Percentiles rank a stretch among this genome's conserved stretches.
Evolutionary conservation across 768 basidiomycete species (phyloP).

Genomic region (Lanmaoa pseudosensibilis): DNA sequence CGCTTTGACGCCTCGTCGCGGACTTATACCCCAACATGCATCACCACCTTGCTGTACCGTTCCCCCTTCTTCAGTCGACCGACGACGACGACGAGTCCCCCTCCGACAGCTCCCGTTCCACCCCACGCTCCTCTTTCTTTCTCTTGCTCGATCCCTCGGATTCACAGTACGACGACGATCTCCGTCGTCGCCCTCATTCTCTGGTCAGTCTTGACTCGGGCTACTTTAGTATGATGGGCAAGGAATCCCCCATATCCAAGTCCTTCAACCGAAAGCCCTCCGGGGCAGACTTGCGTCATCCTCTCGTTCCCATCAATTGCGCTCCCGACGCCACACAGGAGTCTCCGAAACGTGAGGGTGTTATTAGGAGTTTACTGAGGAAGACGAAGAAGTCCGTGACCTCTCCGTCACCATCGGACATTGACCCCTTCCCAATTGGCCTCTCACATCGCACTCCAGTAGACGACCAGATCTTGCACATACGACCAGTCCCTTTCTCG

Average conservation of each 20-base stretch:
- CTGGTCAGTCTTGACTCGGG: constrained; percentile 30
- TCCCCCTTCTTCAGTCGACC: constrained; percentile 11
- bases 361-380: constrained; percentile 15
- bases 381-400: constrained; percentile 27
- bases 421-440: constrained; percentile 8
- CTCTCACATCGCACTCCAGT: neutral
- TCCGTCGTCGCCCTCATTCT: constrained; percentile 19
- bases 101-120: constrained; percentile 13
- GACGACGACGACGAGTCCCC: constrained; percentile 18
- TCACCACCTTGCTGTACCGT: constrained; percentile 5
- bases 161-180: neutral
- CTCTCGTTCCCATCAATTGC: constrained; percentile 10
- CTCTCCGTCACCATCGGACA: neutral
- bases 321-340: neutral
- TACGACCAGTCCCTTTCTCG: neutral
- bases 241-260: constrained; percentile 14
- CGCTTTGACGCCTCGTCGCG: constrained; percentile 22
- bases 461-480: neutral
- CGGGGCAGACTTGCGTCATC: constrained; percentile 10
- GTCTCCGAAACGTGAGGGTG: constrained; percentile 25
- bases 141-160: constrained; percentile 1
- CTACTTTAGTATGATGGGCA: constrained; percentile 29
- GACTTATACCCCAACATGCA: constrained; percentile 26
- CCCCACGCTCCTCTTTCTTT: constrained; percentile 23
- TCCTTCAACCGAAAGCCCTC: constrained; percentile 13